Evolutionary conservation across 805 yeast species (phyloP), one percentile per base, ranked within the genome.

Genomic region (Kodamaea kaohsiungensis): DNA sequence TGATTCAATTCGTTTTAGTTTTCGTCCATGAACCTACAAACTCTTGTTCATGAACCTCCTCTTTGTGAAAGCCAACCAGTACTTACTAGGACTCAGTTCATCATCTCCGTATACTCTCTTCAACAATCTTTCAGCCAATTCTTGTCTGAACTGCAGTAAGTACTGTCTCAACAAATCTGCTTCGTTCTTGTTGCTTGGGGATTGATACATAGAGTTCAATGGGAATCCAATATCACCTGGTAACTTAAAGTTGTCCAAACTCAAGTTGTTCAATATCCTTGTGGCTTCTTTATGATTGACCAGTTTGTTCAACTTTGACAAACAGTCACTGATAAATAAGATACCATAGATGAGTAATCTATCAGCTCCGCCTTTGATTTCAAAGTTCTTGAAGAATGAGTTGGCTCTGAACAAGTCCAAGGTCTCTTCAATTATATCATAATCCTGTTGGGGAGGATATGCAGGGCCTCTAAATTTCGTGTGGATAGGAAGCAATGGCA

Each of bases 161-260:
- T 95, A 95, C 12, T 83, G 78, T 62, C 95, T 84, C 65, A 95
- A 80, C 53, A 91, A 74, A 54, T 93, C 95, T 53, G 86, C 85
- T 58, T 91, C 97, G 53, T 79, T 78, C 62, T 86, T 85, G 64
- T 85, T 88, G 35, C 78, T 74, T 17, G 97, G 95, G 8, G 96
- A 82, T 48, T 82, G 72, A 71, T 85, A 84, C 67, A 95, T 67
- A 60, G 91, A 81, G 70, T 92, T 93, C 71, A 95, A 78, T 16
- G 98, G 98, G 77, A 95, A 95, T 12, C 93, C 91, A 7, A 93
- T 85, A 57, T 95, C 97, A 19, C 99, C 99, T 1, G 99, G 99
- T 57, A 95, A 80, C 15, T 92, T 79, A 65, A 95, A 93, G 67
- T 85, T 84, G 61, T 93, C 98, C 54, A 95, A 79, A 1, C 98